Conservation (phyloP, 2,329 filamentous ascomycete genomes). For the Pseudovirgaria hyperparasitica region DNA sequence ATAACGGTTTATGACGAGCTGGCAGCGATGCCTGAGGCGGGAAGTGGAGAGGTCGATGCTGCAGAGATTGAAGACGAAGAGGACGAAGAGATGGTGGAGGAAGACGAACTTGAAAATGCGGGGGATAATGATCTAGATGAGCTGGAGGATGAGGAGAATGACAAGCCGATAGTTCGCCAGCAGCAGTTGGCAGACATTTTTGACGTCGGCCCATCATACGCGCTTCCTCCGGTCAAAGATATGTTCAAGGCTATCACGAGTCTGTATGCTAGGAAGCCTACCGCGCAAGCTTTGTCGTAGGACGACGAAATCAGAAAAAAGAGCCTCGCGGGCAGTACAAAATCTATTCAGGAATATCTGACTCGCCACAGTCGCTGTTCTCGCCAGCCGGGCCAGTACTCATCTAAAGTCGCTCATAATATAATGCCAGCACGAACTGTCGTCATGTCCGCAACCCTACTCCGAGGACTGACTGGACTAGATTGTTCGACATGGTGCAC, state of each 20-base stretch:
- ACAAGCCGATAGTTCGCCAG: slow-evolving; percentile 49
- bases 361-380: too few relatives aligned
- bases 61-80: slow-evolving; percentile 15
- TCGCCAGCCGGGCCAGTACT: too few relatives aligned
- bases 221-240: slow-evolving; percentile 59
- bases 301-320: too few relatives aligned
- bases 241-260: slow-evolving; percentile 62
- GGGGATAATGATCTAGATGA: slow-evolving; percentile 2
- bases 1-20: slow-evolving; percentile 15
- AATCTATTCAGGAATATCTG: too few relatives aligned
- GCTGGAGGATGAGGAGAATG: slow-evolving; percentile 28
- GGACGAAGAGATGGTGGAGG: slow-evolving; percentile 14
- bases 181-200: slow-evolving; percentile 60
- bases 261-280: slow-evolving; percentile 47
- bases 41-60: slow-evolving; percentile 13
- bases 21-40: slow-evolving; percentile 4
- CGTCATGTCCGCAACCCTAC: too few relatives aligned
- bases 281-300: too few relatives aligned
- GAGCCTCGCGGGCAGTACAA: too few relatives aligned
- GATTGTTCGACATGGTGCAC: too few relatives aligned
- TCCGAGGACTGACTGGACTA: too few relatives aligned
- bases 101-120: slow-evolving; percentile 26
- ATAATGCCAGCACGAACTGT: too few relatives aligned
- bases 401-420: too few relatives aligned
- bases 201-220: slow-evolving; percentile 54